Evolutionary conservation across 441 rosid genomes (phyloP).

Genomic region (Geranium incanum): DNA sequence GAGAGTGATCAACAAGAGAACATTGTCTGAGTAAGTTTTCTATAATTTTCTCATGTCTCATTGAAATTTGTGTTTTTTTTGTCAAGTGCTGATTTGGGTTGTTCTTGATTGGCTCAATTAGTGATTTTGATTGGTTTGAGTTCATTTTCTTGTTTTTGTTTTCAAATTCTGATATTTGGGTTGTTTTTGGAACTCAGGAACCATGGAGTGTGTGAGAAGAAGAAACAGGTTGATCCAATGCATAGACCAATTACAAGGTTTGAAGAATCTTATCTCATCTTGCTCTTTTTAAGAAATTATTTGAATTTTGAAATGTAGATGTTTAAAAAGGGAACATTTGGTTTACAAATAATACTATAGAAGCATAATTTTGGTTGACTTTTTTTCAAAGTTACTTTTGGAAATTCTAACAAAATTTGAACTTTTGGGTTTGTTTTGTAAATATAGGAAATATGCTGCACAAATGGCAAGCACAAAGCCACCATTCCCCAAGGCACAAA

Average conservation of each 20-base stretch:
- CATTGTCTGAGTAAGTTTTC: conserved; percentile 34
- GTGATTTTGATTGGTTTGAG: too few species aligned
- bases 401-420: neutral
- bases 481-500: conserved; percentile 8
- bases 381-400: neutral
- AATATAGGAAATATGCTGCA: conserved; percentile 20
- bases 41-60: neutral
- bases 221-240: conserved; percentile 22
- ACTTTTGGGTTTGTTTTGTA: neutral
- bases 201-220: conserved; percentile 29
- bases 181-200: conserved; percentile 26
- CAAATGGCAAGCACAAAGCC: conserved; percentile 14
- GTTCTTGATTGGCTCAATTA: too few species aligned
- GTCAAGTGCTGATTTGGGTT: neutral
- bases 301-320: neutral
- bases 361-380: neutral
- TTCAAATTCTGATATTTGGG: too few species aligned
- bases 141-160: too few species aligned
- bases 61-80: neutral
- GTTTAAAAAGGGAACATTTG: neutral
- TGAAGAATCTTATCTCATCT: neutral
- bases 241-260: conserved; percentile 50
- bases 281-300: neutral
- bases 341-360: neutral
- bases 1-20: conserved; percentile 53